A percentile compares a stretch with the other conserved stretches of the same genome.
phyloP scores from a whole-genome alignment of 495 filamentous ascomycete species.

The Pseudevernia furfuracea region DNA sequence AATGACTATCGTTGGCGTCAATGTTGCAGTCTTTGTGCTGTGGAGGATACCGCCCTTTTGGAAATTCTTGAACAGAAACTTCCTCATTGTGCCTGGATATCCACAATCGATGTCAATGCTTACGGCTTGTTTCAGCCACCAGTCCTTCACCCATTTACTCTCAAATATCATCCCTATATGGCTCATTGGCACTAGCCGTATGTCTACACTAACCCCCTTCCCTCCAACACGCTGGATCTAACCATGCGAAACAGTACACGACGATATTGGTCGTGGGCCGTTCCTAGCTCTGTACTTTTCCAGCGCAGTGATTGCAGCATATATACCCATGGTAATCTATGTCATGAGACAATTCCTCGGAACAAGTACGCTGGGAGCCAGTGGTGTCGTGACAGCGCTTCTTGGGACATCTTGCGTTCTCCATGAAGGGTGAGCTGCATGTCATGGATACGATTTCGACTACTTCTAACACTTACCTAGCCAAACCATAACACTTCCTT shows the following conservation, averaged over 20 bases:
- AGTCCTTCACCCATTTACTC: slow-evolving; percentile 53
- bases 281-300: slow-evolving; percentile 74
- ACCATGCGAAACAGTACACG: slow-evolving; percentile 50
- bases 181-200: slow-evolving; percentile 50
- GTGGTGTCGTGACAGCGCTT: slow-evolving; percentile 62
- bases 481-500: slow-evolving; percentile 12
- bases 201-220: slow-evolving; percentile 17
- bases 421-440: slow-evolving; percentile 41
- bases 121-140: slow-evolving; percentile 73
- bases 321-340: slow-evolving; percentile 50
- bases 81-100: slow-evolving; percentile 62
- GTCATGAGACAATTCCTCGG: slow-evolving; percentile 47
- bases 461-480: background rate
- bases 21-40: slow-evolving; percentile 50
- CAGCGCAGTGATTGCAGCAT: slow-evolving; percentile 57
- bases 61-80: slow-evolving; percentile 69
- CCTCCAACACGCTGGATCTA: background rate
- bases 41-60: slow-evolving; percentile 68
- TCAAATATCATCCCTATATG: slow-evolving; percentile 63
- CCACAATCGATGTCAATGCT: slow-evolving; percentile 59
- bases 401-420: slow-evolving; percentile 61
- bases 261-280: slow-evolving; percentile 76
- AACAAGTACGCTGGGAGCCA: slow-evolving; percentile 60
- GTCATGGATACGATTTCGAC: background rate
- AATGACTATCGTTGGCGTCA: slow-evolving; percentile 54